Evolutionary conservation across 169 alveolate species (phyloP).

Genomic region (Toxoplasma gondii): DNA sequence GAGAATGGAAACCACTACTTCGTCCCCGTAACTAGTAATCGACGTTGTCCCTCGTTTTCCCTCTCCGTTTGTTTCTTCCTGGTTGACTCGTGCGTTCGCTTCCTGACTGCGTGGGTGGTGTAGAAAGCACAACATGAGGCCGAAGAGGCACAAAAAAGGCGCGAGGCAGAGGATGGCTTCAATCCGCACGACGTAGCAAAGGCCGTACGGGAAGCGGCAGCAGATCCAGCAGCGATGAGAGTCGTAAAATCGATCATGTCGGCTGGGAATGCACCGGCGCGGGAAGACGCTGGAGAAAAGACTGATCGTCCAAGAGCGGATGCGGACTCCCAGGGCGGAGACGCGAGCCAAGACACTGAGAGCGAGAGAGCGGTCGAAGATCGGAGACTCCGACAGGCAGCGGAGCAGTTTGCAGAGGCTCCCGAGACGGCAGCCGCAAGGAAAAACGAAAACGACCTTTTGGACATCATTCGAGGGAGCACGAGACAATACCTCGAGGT

Average conservation of each 20-base stretch:
- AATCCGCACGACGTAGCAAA: background rate
- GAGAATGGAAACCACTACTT: no score
- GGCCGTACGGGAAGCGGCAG: constrained; percentile 16
- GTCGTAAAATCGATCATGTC: background rate
- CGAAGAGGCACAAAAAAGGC: constrained; percentile 1
- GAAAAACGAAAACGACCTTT: background rate
- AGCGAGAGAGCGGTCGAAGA: background rate
- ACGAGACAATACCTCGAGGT: constrained; percentile 28
- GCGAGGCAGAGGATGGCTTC: background rate
- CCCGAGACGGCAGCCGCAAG: constrained; percentile 5
- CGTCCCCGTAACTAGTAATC: no score
- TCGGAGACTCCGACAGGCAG: background rate
- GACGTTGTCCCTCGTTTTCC: no score
- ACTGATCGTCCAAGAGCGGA: background rate
- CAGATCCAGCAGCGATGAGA: background rate
- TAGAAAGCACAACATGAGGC: background rate
- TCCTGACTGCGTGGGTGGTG: background rate
- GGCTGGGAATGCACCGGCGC: constrained; percentile 16
- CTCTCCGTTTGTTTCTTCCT: no score
- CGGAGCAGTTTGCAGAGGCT: background rate
- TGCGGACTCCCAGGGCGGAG: no score
- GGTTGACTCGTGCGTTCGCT: no score
- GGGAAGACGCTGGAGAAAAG: background rate
- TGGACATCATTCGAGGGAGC: constrained; percentile 18
- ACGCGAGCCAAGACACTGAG: background rate